These are phyloP conservation scores for Spencermartinsiella ligniputridi DNA, from an alignment of 1,139 yeast genomes.

Conservation along the genomic window DNA sequence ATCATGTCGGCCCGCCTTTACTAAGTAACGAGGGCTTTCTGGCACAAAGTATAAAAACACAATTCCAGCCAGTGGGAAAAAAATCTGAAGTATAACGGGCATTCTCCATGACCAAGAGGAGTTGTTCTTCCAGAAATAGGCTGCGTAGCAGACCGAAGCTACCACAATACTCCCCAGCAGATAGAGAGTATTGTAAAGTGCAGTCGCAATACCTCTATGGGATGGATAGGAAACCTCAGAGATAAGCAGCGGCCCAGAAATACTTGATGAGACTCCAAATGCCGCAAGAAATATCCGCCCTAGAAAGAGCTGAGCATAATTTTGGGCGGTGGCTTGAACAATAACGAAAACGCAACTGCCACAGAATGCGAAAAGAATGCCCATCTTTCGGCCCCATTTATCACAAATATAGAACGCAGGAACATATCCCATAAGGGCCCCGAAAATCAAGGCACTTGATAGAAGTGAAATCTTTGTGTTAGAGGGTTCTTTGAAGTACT, in stretches of 20 bases:
- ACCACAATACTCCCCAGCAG: slow-evolving; percentile 53
- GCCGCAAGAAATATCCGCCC: slow-evolving; percentile 15
- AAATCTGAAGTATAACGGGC: slow-evolving; percentile 10
- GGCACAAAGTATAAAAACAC: slow-evolving; percentile 36
- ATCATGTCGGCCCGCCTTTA: slow-evolving; percentile 10
- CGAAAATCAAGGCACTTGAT: slow-evolving; percentile 50
- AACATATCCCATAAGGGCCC: slow-evolving; percentile 27
- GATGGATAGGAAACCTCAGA: slow-evolving; percentile 39
- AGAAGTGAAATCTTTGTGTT: slow-evolving; percentile 46
- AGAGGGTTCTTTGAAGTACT: slow-evolving; percentile 38
- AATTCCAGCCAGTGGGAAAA: slow-evolving; percentile 36
- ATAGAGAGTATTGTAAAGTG: slow-evolving; percentile 49
- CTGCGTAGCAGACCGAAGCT: slow-evolving; percentile 40
- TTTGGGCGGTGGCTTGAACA: slow-evolving; percentile 10
- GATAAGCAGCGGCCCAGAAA: slow-evolving; percentile 30
- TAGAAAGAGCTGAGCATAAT: slow-evolving; percentile 37
- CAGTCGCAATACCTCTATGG: slow-evolving; percentile 45
- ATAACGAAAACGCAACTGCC: slow-evolving; percentile 9
- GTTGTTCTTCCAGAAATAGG: slow-evolving; percentile 36
- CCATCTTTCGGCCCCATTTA: slow-evolving; percentile 6
- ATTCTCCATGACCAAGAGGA: slow-evolving; percentile 42
- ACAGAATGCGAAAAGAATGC: slow-evolving; percentile 9
- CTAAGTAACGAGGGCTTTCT: slow-evolving; percentile 33
- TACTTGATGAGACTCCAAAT: slow-evolving; percentile 17
- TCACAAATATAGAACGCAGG: slow-evolving; percentile 9